Percentiles rank a stretch among this genome's conserved stretches.
Evolutionary conservation across 208 protist species (phyloP).

Genomic region (Crithidia thermophila): DNA sequence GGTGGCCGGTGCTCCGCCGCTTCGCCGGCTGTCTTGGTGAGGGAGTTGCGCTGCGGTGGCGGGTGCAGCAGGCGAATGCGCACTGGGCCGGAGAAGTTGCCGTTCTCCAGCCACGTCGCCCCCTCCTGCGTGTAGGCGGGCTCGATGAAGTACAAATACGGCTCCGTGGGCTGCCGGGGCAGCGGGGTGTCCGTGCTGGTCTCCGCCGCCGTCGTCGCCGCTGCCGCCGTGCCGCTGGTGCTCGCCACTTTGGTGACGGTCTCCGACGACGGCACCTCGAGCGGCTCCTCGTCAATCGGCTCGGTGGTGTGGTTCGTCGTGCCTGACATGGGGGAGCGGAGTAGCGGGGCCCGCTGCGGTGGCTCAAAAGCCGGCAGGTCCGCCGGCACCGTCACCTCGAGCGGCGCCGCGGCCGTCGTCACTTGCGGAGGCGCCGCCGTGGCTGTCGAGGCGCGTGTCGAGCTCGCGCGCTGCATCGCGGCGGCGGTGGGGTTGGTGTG

Average conservation of each 20-base stretch:
- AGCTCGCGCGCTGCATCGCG: neutral
- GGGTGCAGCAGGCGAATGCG: constrained; percentile 24
- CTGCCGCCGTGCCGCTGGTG: neutral
- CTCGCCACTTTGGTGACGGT: neutral
- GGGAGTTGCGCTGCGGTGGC: constrained; percentile 1
- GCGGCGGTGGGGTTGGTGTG: neutral
- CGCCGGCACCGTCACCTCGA: neutral
- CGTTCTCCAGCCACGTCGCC: constrained; percentile 6
- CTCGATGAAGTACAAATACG: constrained; percentile 22
- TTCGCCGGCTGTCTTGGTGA: neutral
- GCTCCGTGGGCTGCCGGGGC: neutral
- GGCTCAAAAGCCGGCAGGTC: neutral
- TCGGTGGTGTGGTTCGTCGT: constrained; percentile 10
- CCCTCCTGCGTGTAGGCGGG: constrained; percentile 4
- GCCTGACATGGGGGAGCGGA: constrained; percentile 1
- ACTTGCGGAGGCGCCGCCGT: too few species aligned
- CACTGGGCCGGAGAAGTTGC: constrained; percentile 7
- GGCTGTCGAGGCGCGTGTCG: too few species aligned
- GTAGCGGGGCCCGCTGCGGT: neutral
- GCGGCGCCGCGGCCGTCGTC: neutral
- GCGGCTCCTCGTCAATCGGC: constrained; percentile 14
- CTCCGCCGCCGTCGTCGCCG: neutral
- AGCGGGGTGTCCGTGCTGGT: neutral
- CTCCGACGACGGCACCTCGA: neutral
- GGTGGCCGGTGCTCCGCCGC: neutral